phyloP scores from a whole-genome alignment of 176 grass and related monocot species.

The Themeda triandra region DNA sequence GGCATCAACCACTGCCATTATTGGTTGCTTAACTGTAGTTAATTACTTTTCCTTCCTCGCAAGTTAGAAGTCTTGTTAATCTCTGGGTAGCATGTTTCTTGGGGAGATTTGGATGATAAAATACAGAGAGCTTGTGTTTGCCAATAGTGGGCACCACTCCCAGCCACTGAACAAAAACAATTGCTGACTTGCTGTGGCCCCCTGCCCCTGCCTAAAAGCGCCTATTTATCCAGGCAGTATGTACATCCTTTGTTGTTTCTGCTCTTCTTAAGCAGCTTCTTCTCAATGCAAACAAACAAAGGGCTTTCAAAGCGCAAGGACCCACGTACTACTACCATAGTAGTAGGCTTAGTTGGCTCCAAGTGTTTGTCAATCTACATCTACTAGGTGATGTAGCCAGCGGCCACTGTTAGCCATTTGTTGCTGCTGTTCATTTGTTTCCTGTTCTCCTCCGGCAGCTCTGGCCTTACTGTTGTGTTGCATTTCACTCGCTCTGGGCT shows the following conservation, averaged over 20 bases:
- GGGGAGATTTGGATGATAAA: neutral
- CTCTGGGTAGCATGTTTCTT: neutral
- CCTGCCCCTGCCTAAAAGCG: conserved; percentile 6
- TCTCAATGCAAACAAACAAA: conserved; percentile 10
- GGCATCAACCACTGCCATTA: conserved; percentile 11
- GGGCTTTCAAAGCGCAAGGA: neutral
- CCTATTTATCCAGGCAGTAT: conserved; percentile 19
- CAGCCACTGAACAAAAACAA: neutral
- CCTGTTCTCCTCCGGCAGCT: neutral
- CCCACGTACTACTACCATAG: neutral
- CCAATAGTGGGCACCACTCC: neutral
- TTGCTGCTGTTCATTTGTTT: neutral
- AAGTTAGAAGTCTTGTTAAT: neutral
- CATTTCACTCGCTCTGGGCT: neutral
- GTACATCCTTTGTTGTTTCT: conserved; percentile 12
- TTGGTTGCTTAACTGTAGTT: neutral
- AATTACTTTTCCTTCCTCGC: neutral
- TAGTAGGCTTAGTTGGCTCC: neutral
- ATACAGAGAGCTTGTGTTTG: neutral
- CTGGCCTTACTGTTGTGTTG: neutral
- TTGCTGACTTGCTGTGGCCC: neutral
- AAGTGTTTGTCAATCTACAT: neutral
- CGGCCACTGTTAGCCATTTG: neutral
- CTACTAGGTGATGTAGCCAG: neutral
- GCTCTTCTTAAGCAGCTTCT: neutral